Conservation (phyloP, 345 rosid species). For the Populus euphratica region DNA sequence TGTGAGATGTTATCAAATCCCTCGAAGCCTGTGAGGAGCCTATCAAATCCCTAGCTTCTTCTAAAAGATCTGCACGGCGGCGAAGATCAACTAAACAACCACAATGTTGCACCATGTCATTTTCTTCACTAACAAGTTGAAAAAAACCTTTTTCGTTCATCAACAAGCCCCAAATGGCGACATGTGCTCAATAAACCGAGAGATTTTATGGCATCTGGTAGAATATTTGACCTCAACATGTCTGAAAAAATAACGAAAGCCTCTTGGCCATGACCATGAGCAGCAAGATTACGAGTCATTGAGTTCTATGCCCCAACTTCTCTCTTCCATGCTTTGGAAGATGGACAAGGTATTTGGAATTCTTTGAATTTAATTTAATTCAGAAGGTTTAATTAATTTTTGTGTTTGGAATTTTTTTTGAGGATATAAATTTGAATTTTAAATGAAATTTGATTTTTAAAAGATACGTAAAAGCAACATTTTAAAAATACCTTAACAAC, state of each 20-base stretch:
- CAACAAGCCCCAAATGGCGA: slow-evolving; percentile 46
- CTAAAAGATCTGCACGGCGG: slow-evolving; percentile 7
- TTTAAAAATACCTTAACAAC: too few species aligned
- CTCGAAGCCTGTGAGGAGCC: not conserved
- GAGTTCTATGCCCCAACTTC: slow-evolving; percentile 56
- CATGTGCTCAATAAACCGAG: slow-evolving; percentile 48
- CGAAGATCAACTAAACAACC: slow-evolving; percentile 9
- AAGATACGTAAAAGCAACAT: too few species aligned
- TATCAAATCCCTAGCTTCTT: slow-evolving; percentile 11
- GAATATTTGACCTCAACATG: slow-evolving; percentile 45
- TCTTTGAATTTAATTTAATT: too few species aligned
- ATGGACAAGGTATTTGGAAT: not conserved
- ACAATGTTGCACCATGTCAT: slow-evolving; percentile 31
- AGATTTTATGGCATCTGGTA: slow-evolving; percentile 42
- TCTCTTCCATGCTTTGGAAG: slow-evolving; percentile 34
- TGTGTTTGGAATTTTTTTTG: too few species aligned
- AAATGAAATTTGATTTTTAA: too few species aligned
- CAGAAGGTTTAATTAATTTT: too few species aligned
- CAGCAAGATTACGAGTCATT: slow-evolving; percentile 43
- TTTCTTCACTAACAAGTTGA: slow-evolving; percentile 36
- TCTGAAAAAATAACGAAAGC: slow-evolving; percentile 46
- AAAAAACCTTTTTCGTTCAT: slow-evolving; percentile 38
- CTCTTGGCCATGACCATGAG: slow-evolving; percentile 38
- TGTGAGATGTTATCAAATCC: too few species aligned
- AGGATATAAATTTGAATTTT: too few species aligned